Conservation (phyloP, 2,329 filamentous ascomycete genomes). For the Aspergillus sp. region DNA sequence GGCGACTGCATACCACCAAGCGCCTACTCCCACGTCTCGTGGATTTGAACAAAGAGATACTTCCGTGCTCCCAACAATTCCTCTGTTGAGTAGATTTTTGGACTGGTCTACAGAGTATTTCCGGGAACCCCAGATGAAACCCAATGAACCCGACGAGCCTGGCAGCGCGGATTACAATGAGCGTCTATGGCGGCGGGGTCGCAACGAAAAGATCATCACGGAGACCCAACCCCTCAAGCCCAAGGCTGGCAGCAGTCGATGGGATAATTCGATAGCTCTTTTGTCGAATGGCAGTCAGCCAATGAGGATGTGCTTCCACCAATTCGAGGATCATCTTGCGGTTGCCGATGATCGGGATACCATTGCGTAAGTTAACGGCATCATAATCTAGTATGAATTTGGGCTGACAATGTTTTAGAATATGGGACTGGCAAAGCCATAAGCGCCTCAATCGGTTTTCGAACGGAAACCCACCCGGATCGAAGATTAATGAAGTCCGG, state of each 20-base stretch:
- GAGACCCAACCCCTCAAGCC: slow-evolving; percentile 93
- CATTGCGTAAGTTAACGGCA: slow-evolving; percentile 48
- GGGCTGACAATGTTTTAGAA: slow-evolving; percentile 32
- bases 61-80: slow-evolving; percentile 57
- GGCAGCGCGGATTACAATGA: slow-evolving; percentile 96
- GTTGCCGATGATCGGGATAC: slow-evolving; percentile 91
- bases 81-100: slow-evolving; percentile 74
- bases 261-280: slow-evolving; percentile 76
- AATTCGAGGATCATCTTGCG: slow-evolving; percentile 93
- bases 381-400: neutral
- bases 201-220: slow-evolving; percentile 85
- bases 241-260: slow-evolving; percentile 74
- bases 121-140: slow-evolving; percentile 96
- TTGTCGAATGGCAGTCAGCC: slow-evolving; percentile 88
- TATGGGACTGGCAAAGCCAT: slow-evolving; percentile 89
- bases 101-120: slow-evolving; percentile 98
- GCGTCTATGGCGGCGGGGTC: slow-evolving; percentile 81
- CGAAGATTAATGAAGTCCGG: slow-evolving; percentile 86
- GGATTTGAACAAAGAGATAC: slow-evolving; percentile 60
- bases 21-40: slow-evolving; percentile 71
- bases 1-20: slow-evolving; percentile 65
- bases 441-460: slow-evolving; percentile 75
- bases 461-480: slow-evolving; percentile 86
- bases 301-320: slow-evolving; percentile 89
- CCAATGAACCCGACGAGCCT: slow-evolving; percentile 89